phyloP scores from a whole-genome alignment of 345 rosid genomes.

The Stellera chamaejasme region DNA sequence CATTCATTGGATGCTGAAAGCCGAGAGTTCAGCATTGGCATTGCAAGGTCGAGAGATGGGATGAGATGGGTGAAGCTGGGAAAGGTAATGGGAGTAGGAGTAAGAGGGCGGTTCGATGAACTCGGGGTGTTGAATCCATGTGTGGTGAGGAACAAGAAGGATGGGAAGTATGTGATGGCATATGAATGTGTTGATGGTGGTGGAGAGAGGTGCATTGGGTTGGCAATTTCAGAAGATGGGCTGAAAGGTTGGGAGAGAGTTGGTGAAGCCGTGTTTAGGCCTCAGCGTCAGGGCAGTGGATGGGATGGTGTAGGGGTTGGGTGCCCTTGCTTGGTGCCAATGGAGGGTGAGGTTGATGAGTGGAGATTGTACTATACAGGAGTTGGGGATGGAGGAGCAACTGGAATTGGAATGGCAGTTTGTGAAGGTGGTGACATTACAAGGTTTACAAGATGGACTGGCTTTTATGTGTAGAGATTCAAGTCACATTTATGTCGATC shows the following conservation, averaged over 20 bases:
- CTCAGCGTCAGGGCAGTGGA: conserved; percentile 29
- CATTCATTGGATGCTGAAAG: conserved; percentile 56
- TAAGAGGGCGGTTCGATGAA: conserved; percentile 40
- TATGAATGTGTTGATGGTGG: conserved; percentile 50
- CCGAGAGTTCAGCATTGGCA: conserved; percentile 42
- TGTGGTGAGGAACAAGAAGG: conserved; percentile 47
- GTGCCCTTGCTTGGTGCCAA: conserved; percentile 58
- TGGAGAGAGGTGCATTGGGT: conserved; percentile 45
- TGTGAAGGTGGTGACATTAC: conserved; percentile 39
- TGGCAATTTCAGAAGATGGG: conserved; percentile 60
- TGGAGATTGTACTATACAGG: conserved; percentile 79
- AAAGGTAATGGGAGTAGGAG: conserved; percentile 53
- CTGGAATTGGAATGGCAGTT: conserved; percentile 65
- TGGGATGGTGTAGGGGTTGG: conserved; percentile 70
- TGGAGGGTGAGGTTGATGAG: conserved; percentile 49
- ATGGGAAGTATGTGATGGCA: conserved; percentile 63
- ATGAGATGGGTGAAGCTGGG: conserved; percentile 71
- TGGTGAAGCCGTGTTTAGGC: conserved; percentile 32
- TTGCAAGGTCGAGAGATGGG: conserved; percentile 86
- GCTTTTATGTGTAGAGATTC: conserved; percentile 34
- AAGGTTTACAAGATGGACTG: conserved; percentile 48
- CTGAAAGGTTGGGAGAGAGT: conserved; percentile 50
- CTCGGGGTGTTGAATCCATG: conserved; percentile 46
- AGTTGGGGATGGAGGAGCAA: conserved; percentile 44
- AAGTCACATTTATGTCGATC: too few species aligned